Base-by-base conservation (phyloP, 1,284 basidiomycete species). In the Cystobasidium pallidum region DNA sequence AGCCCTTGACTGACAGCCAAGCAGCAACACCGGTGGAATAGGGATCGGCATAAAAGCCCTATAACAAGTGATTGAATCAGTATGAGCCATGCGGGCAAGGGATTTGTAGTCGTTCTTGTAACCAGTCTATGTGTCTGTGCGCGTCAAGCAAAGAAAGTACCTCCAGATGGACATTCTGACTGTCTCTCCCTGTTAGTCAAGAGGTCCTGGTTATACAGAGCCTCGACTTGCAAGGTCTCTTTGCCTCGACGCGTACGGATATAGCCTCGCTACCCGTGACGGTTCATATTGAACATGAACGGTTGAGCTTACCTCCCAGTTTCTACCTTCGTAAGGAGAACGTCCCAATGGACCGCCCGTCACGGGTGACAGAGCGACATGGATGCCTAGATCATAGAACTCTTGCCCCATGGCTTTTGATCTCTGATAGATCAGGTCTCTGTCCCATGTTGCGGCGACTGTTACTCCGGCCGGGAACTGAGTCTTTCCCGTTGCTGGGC, bases 321-420 rank as follows among this genome's bases (percentile, higher is more conserved):
- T 82, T 3, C 82, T 76, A 4, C 82, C 82, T n/a, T 76, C 77
- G 36, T 76, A 80, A 0, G 82, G 82, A 8, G 78, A 78, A 72
- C 82, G 74, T 0, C 82, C 82, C 0, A 83, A 72, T 8, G 82
- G 82, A 3, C 82, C 82, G 32, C 82, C 81, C 2, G 68, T 71
- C n/a, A 71, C 67, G 10, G 73, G 73, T 7, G 52, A 43, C 17
- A 84, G 80, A 88, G 88, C 80, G 70, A 89, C 84, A 78, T 94
- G 86, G 70, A 89, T 88, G 52, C 92, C 92, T 79, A 94, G 92
- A 47, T 78, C 81, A 55, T 79, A 78, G 77, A 83, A 83, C 79
- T 86, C 84, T 61, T 81, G 75, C 0, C 82, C 84, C 70, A 85
- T 83, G 15, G 81, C 80, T 15, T 74, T 59, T 7, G 81, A 82